Evolutionary conservation across 768 basidiomycete species (phyloP).

Genomic region (Paxillus rubicundulus): DNA sequence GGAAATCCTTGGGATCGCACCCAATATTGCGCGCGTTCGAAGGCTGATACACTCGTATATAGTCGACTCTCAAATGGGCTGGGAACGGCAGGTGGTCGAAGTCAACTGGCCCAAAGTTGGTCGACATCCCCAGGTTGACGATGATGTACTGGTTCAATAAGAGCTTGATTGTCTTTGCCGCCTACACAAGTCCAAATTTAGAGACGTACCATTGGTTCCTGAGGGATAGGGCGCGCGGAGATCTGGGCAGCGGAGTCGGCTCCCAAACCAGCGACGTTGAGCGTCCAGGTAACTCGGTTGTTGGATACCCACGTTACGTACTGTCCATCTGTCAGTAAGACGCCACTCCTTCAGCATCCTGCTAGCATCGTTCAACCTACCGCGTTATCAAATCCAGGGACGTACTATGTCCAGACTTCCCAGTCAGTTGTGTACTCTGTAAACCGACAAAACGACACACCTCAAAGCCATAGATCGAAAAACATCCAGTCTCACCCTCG

Average conservation of each 20-base stretch:
- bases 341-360: not conserved
- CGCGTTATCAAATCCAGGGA: constrained; percentile 62
- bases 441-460: constrained; percentile 28
- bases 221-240: constrained; percentile 63
- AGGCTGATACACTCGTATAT: constrained; percentile 73
- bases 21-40: constrained; percentile 62
- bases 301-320: constrained; percentile 86
- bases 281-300: constrained; percentile 68
- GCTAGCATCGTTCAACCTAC: constrained; percentile 35
- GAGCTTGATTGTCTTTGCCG: not conserved
- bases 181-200: not conserved
- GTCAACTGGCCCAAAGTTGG: constrained; percentile 58
- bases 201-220: constrained; percentile 78
- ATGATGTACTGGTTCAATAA: constrained; percentile 45
- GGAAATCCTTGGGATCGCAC: constrained; percentile 64
- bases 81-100: constrained; percentile 52
- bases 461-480: constrained; percentile 79
- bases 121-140: constrained; percentile 57
- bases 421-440: not conserved
- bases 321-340: constrained; percentile 29
- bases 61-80: constrained; percentile 48
- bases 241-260: constrained; percentile 61
- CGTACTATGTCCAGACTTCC: constrained; percentile 17
- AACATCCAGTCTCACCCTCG: constrained; percentile 57
- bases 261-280: constrained; percentile 65